These are phyloP conservation scores for Lanmaoa pseudosensibilis DNA, from an alignment of 768 basidiomycete species.

Conservation along the genomic window DNA sequence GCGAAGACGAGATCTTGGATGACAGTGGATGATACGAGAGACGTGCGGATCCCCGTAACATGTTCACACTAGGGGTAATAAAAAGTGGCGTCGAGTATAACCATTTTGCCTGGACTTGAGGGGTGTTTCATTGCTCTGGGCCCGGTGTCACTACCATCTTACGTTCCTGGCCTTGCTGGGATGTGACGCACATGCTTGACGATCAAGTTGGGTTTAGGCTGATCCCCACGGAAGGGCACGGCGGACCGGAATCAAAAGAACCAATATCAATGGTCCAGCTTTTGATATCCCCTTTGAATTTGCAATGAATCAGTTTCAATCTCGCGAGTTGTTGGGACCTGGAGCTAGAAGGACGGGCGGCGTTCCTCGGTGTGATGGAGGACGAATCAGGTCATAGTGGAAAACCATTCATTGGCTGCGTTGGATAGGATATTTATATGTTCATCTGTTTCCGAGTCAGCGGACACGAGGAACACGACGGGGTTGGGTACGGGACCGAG, in stretches of 20 bases:
- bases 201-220: background rate
- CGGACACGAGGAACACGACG: background rate
- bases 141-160: background rate
- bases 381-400: background rate
- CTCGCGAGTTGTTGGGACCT: background rate
- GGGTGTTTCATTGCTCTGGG: background rate
- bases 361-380: background rate
- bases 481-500: background rate
- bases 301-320: background rate
- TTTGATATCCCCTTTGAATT: background rate
- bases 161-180: background rate
- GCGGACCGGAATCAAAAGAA: conserved; percentile 1
- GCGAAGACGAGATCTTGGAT: conserved; percentile 69
- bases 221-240: conserved; percentile 1
- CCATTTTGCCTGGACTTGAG: background rate
- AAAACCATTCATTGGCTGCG: background rate
- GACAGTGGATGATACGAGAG: conserved; percentile 23
- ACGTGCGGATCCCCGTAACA: background rate
- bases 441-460: conserved; percentile 4
- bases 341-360: background rate
- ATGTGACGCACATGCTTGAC: conserved; percentile 1
- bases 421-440: conserved; percentile 2
- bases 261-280: background rate
- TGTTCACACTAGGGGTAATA: background rate
- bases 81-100: background rate